Percentiles rank a stretch among this genome's conserved stretches.
phyloP scores from a whole-genome alignment of 176 grass and related monocot species.

The Carex pumila region DNA sequence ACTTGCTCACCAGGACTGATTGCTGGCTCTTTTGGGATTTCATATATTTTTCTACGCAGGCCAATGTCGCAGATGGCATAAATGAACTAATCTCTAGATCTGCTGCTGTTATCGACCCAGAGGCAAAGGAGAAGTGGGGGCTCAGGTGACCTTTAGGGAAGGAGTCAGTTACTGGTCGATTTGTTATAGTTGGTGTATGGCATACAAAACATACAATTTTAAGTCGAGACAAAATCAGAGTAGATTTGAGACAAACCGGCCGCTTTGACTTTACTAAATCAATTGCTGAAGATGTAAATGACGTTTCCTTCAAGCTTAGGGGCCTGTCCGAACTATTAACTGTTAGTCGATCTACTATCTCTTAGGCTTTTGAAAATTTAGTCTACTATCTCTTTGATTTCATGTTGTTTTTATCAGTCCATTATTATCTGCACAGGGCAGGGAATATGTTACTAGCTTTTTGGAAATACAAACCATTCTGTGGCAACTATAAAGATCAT shows the following conservation, averaged over 20 bases:
- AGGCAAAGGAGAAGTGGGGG: slow-evolving; percentile 72
- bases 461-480: not conserved
- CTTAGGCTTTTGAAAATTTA: not conserved
- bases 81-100: slow-evolving; percentile 38
- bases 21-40: not conserved
- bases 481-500: not conserved
- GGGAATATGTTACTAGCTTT: not conserved
- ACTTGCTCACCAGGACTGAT: not conserved
- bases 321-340: slow-evolving; percentile 30
- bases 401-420: too few species aligned
- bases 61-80: slow-evolving; percentile 36
- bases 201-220: slow-evolving; percentile 38
- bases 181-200: slow-evolving; percentile 43
- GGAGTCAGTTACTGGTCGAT: slow-evolving; percentile 39
- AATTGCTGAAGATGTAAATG: slow-evolving; percentile 40
- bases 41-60: slow-evolving; percentile 30
- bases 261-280: slow-evolving; percentile 41
- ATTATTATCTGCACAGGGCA: not conserved
- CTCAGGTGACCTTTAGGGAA: slow-evolving; percentile 60
- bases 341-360: slow-evolving; percentile 42
- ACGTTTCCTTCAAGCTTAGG: slow-evolving; percentile 47
- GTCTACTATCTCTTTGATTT: too few species aligned
- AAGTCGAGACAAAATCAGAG: slow-evolving; percentile 34
- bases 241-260: slow-evolving; percentile 43
- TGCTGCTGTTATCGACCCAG: slow-evolving; percentile 47